A percentile compares a stretch with the other conserved stretches of the same genome.
These are phyloP conservation scores for Asclepias syriaca DNA, from an alignment of 257 asterid species.

Conservation along the genomic window DNA sequence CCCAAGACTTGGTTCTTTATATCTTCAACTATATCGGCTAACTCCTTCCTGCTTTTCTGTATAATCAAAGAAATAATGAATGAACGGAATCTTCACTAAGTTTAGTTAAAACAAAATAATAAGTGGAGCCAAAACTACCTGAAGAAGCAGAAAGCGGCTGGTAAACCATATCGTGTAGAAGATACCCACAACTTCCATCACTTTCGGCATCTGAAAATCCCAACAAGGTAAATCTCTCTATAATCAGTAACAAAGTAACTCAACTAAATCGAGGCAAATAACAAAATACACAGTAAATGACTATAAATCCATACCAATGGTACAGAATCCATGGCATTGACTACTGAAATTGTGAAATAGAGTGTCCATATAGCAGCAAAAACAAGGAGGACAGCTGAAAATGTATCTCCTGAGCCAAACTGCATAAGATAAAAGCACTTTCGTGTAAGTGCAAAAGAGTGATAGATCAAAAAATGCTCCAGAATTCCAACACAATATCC, in stretches of 20 bases:
- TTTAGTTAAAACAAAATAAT: too few relatives aligned
- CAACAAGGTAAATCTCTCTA: neutral
- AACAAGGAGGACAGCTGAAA: slow-evolving; percentile 47
- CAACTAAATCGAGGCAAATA: neutral
- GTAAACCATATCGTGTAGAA: slow-evolving; percentile 76
- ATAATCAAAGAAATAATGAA: slow-evolving; percentile 17
- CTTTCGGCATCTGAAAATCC: slow-evolving; percentile 52
- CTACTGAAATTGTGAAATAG: slow-evolving; percentile 52
- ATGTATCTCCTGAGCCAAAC: slow-evolving; percentile 47
- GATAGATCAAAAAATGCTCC: neutral
- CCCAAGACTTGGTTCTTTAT: slow-evolving; percentile 66
- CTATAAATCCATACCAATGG: slow-evolving; percentile 50
- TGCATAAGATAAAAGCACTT: slow-evolving; percentile 26
- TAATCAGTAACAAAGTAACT: slow-evolving; percentile 8
- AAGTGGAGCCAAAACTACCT: slow-evolving; percentile 36
- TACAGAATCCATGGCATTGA: slow-evolving; percentile 72
- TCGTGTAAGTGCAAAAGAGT: neutral
- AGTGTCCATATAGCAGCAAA: slow-evolving; percentile 52
- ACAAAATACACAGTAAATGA: neutral
- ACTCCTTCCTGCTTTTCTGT: slow-evolving; percentile 68
- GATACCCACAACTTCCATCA: slow-evolving; percentile 71
- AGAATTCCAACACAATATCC: neutral
- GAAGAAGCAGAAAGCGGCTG: slow-evolving; percentile 63
- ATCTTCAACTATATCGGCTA: slow-evolving; percentile 51
- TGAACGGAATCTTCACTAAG: neutral